Conservation (phyloP, 768 basidiomycete genomes). For the Filobasidium wieringae region DNA sequence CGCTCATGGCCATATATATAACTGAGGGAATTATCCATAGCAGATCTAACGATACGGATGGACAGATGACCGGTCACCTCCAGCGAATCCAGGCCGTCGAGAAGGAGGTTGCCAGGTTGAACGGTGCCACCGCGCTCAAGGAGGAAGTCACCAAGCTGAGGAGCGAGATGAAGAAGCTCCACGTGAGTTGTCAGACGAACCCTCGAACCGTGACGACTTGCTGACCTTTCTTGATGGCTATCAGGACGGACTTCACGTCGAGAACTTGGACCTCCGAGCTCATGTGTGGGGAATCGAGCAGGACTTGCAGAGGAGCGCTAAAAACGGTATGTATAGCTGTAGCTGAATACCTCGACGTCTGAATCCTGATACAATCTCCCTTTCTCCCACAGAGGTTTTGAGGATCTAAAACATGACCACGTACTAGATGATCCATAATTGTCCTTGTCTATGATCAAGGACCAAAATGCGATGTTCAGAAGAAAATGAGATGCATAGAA, state of each 20-base stretch:
- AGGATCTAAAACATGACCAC: no score
- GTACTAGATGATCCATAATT: no score
- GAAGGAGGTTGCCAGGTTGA: slow-evolving; percentile 69
- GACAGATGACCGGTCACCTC: slow-evolving; percentile 35
- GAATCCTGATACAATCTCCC: not conserved
- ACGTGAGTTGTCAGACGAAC: slow-evolving; percentile 38
- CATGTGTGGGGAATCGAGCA: slow-evolving; percentile 40
- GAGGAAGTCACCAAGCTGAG: slow-evolving; percentile 67
- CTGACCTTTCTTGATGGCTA: not conserved
- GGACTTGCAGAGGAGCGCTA: slow-evolving; percentile 26
- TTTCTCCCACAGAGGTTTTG: not conserved
- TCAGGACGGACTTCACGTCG: slow-evolving; percentile 38
- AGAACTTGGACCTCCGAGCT: slow-evolving; percentile 35
- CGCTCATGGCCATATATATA: no score
- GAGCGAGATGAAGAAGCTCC: slow-evolving; percentile 74
- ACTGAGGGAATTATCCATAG: slow-evolving; percentile 2
- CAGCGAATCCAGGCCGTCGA: slow-evolving; percentile 58
- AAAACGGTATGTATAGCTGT: slow-evolving; percentile 8
- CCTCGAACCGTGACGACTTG: not conserved
- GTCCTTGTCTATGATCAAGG: no score
- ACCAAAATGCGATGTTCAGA: no score
- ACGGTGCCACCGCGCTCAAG: slow-evolving; percentile 55
- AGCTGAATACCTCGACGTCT: not conserved
- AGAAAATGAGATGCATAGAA: no score
- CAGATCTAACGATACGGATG: not conserved